A percentile compares a stretch with the other conserved stretches of the same genome.
phyloP scores from a whole-genome alignment of 495 filamentous ascomycete genomes.

The Evernia prunastri region DNA sequence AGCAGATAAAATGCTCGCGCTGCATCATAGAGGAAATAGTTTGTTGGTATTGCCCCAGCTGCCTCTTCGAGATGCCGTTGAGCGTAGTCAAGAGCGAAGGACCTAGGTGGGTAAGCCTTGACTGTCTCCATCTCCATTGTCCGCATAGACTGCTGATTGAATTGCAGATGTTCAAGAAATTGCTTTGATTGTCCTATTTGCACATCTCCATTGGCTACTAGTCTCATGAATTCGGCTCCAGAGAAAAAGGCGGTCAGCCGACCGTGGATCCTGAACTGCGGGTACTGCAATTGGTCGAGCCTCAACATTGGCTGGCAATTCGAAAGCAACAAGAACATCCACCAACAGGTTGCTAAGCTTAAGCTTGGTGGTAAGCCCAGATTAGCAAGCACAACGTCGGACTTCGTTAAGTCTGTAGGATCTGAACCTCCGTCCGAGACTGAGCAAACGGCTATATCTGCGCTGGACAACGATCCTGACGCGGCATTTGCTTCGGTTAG shows the following conservation, averaged over 20 bases:
- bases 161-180: conserved; percentile 74
- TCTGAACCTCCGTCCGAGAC: conserved; percentile 4
- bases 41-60: conserved; percentile 92
- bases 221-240: conserved; percentile 55
- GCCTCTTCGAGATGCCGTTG: conserved; percentile 89
- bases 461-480: conserved; percentile 37
- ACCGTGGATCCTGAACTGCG: conserved; percentile 75
- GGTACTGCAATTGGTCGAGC: conserved; percentile 87
- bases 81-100: conserved; percentile 85
- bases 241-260: conserved; percentile 40
- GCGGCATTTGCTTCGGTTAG: conserved; percentile 52
- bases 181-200: conserved; percentile 94
- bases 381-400: conserved; percentile 26
- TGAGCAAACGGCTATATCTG: conserved; percentile 13
- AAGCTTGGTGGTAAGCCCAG: conserved; percentile 9
- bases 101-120: conserved; percentile 60
- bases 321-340: conserved; percentile 78
- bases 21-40: conserved; percentile 90
- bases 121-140: conserved; percentile 6
- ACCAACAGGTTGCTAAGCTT: conserved; percentile 62
- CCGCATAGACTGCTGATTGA: neutral
- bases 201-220: conserved; percentile 70
- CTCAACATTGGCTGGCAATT: conserved; percentile 85
- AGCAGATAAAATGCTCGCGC: conserved; percentile 86
- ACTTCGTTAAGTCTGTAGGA: neutral